Evolutionary conservation across 2,329 filamentous ascomycete genomes (phyloP).

Genomic region (Cladosporium sp.): DNA sequence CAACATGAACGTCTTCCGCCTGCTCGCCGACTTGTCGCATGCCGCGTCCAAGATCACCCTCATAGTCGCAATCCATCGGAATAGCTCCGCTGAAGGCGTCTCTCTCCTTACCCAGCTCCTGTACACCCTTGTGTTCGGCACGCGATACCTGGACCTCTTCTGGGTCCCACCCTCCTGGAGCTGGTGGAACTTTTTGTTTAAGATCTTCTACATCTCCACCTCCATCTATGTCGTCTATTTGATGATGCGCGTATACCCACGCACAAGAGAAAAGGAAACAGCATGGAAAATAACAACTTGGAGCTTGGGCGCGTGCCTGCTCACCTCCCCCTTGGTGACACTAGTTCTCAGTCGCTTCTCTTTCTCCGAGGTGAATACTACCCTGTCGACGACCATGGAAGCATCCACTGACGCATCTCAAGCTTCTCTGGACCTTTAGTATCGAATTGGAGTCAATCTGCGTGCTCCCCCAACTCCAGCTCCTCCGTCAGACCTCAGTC

Average conservation of each 20-base stretch:
- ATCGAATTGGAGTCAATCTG: slow-evolving; percentile 87
- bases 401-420: slow-evolving; percentile 5
- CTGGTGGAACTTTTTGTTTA: slow-evolving; percentile 69
- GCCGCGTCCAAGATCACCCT: slow-evolving; percentile 82
- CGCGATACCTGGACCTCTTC: slow-evolving; percentile 74
- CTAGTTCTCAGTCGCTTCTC: slow-evolving; percentile 53
- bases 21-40: slow-evolving; percentile 79
- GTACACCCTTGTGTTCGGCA: slow-evolving; percentile 78
- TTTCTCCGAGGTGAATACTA: slow-evolving; percentile 20
- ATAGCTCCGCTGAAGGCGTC: slow-evolving; percentile 81
- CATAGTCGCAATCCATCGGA: slow-evolving; percentile 83
- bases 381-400: neutral
- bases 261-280: slow-evolving; percentile 83
- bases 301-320: slow-evolving; percentile 58
- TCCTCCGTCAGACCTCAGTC: slow-evolving; percentile 88
- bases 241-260: slow-evolving; percentile 80
- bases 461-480: slow-evolving; percentile 82
- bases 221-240: slow-evolving; percentile 80
- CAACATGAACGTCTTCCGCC: slow-evolving; percentile 50
- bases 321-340: slow-evolving; percentile 66
- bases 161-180: slow-evolving; percentile 30
- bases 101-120: slow-evolving; percentile 86
- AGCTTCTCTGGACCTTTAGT: slow-evolving; percentile 84
- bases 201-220: slow-evolving; percentile 79
- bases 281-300: slow-evolving; percentile 85